phyloP scores from a whole-genome alignment of 495 filamentous ascomycete genomes.

The Pyrenopolyporus hunteri region DNA sequence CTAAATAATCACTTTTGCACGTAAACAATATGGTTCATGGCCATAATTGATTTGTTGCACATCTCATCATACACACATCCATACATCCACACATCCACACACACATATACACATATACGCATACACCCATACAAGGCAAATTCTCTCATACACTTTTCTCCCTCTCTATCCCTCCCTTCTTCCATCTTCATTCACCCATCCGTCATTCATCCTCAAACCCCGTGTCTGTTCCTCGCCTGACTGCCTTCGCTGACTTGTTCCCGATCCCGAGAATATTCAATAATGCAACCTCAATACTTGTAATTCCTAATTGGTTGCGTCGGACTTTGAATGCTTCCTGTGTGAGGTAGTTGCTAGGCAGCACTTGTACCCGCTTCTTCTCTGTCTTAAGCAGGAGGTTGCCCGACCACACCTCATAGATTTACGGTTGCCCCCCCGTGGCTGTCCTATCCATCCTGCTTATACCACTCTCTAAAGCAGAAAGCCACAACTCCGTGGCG shows the following conservation, averaged over 20 bases:
- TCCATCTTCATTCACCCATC: constrained; percentile 1
- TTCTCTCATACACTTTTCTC: too few species aligned
- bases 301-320: constrained; percentile 36
- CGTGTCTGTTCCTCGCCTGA: background rate
- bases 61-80: constrained; percentile 13
- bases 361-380: background rate
- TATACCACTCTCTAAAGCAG: constrained; percentile 10
- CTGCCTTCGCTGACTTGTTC: background rate
- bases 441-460: background rate
- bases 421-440: too few species aligned
- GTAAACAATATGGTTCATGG: constrained; percentile 28
- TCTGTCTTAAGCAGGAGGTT: background rate
- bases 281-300: constrained; percentile 16
- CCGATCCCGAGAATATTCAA: background rate
- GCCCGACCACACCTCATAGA: background rate
- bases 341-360: background rate
- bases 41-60: constrained; percentile 24
- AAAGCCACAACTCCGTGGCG: constrained; percentile 35
- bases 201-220: background rate
- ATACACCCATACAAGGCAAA: too few species aligned
- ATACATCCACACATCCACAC: background rate
- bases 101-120: too few species aligned
- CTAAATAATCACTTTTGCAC: background rate
- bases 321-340: constrained; percentile 22
- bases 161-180: background rate